Base-by-base conservation (phyloP, 1,284 basidiomycete species). In the Ceratobasidium sp. region DNA sequence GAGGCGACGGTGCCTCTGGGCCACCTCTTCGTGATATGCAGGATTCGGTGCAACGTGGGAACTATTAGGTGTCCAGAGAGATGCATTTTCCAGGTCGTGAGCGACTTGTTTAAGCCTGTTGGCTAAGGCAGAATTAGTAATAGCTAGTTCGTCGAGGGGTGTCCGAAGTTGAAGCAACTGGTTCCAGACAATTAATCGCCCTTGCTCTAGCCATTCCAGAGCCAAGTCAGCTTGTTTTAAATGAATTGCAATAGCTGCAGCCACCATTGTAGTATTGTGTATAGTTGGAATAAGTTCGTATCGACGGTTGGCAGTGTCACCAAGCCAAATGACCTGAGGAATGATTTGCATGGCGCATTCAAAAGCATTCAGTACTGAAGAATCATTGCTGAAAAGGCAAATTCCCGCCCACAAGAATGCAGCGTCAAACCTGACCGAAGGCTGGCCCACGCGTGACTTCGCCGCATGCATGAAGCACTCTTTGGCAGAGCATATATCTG, bases 161-260 rank as follows among this genome's bases (percentile, higher is more conserved):
- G 81, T 81, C 3, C 82, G 83, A 61, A 84, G 80, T 8, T 81
- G 79, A 28, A 81, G 78, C 1, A 80, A 63, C 74, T 84, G 82
- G 10, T 74, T 76, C 83, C 83, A 84, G 35, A 83, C 79, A 11
- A 83, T 76, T 35, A 79, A 80, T 15, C 83, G 79, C 15, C 82
- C 82, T 69, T 80, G 23, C 67, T 82, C 82, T 1, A 82, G 71
- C 69, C 80, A 80, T 61, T 83, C 82, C 23, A 82, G 39, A 15
- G 82, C 82, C 0, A 45, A 26, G 11, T 75, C 58, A n/a, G 6
- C 45, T 8, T 75, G 13, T 6, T 20, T 2, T 33, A 47, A 11
- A 45, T 8, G 10, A 1, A 75, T 75, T 0, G 56, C 71, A 31
- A 23, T 15, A 42, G 71, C 58, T 0, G 58, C 71, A 3, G 71